A percentile compares a stretch with the other conserved stretches of the same genome.
phyloP scores from a whole-genome alignment of 192 early-diverging fungal genomes.

The Rhizoclosmatium globosum region DNA sequence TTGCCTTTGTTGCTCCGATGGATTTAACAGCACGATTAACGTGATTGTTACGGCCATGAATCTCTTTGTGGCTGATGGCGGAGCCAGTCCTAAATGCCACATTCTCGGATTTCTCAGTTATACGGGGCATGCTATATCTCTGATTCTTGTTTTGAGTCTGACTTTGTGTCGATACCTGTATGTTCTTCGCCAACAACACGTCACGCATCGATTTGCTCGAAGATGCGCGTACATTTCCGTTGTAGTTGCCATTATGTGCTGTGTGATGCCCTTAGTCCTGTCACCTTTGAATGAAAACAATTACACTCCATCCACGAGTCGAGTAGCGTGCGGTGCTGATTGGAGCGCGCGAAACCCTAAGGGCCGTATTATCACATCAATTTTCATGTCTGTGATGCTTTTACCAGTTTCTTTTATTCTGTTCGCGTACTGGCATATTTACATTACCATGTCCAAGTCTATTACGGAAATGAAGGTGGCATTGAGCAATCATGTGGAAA shows the following conservation, averaged over 20 bases:
- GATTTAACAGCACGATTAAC: neutral
- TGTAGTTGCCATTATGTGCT: neutral
- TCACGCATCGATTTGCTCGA: neutral
- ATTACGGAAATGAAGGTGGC: neutral
- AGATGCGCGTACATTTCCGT: neutral
- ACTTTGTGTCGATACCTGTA: neutral
- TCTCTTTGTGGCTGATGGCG: neutral
- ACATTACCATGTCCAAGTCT: neutral
- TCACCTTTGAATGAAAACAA: neutral
- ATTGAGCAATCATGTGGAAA: no score
- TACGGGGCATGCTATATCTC: neutral
- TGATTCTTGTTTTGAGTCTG: neutral
- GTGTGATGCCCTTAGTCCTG: neutral
- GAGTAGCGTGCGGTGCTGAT: neutral
- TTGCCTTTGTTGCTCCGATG: neutral
- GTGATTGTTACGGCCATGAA: neutral
- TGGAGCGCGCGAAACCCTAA: neutral
- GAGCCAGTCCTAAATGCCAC: neutral
- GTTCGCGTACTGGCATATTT: neutral
- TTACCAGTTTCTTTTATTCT: neutral
- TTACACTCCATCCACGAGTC: neutral
- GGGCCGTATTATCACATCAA: neutral
- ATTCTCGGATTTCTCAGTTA: neutral
- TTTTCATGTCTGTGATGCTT: neutral
- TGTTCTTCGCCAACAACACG: neutral